Base-by-base conservation (phyloP, 2,329 filamentous ascomycete species). In the Thyridium curvatum region DNA sequence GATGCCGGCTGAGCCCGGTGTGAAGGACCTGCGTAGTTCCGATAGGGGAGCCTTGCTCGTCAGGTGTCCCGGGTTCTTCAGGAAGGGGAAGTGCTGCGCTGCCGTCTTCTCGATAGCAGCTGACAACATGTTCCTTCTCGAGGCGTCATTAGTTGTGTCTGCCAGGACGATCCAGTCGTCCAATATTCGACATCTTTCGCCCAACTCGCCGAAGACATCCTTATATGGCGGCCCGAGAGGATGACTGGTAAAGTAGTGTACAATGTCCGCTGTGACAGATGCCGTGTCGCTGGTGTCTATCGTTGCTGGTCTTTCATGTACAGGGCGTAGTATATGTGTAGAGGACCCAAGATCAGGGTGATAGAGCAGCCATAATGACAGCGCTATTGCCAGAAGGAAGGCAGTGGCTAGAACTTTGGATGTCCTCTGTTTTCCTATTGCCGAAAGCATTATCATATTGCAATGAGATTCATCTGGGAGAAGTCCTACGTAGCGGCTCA, bases 141-240 rank as follows among this genome's bases (percentile, higher is more conserved):
- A 28, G 2, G 31, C 12, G 18, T 10, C 18, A 5, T 17, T 15
- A n/a, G 26, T 33, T 40, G 41, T 26, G 48, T 31, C 39, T 42
- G 35, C 39, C 15, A 39, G 39, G 14, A 33, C 29, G n/a, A 52
- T 36, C 52, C 53, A 52, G 18, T 49, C 47, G 13, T 40, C 39
- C 32, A 55, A 37, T 13, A 47, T 34, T 30, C 46, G 38, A 14
- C 49, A 45, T 0, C 60, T 56, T 26, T 57, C 51, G 26, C 59
- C 59, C 8, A 57, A 29, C 32, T 61, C 50, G 30, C 57, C 58
- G 38, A 61, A 62, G 3, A 53, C 43, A 4, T 51, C 46, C 10
- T 52, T 58, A 34, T 56, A 60, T 0, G 58, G 50, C n/a, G 50
- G 40, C 0, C 35, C 34, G n/a, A 60, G 45, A 1, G 55, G 55